Evolutionary conservation across 352 stramenopile species (phyloP).

Genomic region (Phytophthora syringae): DNA sequence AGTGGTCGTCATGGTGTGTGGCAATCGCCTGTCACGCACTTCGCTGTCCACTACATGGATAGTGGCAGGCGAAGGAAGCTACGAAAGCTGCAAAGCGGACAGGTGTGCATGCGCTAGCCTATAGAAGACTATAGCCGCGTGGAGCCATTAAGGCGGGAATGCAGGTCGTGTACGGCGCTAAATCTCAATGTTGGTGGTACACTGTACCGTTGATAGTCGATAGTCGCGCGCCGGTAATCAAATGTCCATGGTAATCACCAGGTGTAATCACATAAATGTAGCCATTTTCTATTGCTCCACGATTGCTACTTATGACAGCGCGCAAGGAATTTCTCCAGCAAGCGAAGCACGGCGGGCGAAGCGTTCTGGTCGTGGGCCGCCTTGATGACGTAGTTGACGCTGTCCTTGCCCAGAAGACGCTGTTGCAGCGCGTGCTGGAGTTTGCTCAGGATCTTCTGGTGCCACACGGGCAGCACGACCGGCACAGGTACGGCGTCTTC

Average conservation of each 20-base stretch:
- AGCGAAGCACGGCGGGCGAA: conserved; percentile 33
- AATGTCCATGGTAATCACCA: neutral
- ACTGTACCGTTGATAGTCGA: too few species aligned
- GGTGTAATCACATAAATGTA: conserved; percentile 11
- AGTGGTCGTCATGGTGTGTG: too few species aligned
- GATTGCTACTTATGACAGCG: conserved; percentile 21
- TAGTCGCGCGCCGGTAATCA: neutral
- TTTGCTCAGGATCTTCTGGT: conserved; percentile 49
- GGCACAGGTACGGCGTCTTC: neutral
- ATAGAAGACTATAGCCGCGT: too few species aligned
- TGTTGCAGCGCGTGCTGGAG: conserved; percentile 57
- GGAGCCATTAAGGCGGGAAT: too few species aligned
- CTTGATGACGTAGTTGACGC: conserved; percentile 55
- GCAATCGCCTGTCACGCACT: too few species aligned
- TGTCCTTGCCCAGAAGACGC: conserved; percentile 63
- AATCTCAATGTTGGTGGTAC: too few species aligned
- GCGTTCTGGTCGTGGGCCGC: conserved; percentile 47
- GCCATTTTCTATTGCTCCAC: neutral
- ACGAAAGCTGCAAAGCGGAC: too few species aligned
- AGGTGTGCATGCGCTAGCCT: too few species aligned
- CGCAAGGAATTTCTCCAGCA: conserved; percentile 60
- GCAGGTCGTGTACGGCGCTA: too few species aligned
- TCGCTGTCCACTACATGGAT: too few species aligned
- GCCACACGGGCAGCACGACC: conserved; percentile 42
- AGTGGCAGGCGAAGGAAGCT: too few species aligned